A percentile compares a stretch with the other conserved stretches of the same genome.
Evolutionary conservation across 257 asterid genomes (phyloP).

Genomic region (Echium plantagineum): DNA sequence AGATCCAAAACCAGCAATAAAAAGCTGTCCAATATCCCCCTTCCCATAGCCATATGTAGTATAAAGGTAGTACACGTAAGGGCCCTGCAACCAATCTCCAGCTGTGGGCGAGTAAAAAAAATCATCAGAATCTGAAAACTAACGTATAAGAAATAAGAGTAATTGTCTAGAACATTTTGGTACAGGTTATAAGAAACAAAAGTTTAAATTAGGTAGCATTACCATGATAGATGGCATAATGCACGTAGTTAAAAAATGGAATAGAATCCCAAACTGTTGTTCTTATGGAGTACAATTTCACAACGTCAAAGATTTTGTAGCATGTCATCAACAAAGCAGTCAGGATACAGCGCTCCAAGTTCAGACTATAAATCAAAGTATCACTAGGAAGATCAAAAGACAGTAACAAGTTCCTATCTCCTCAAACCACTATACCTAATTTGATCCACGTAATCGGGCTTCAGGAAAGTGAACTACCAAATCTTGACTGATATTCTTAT

Average conservation of each 20-base stretch:
- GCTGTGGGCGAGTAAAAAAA: constrained; percentile 23
- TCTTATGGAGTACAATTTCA: neutral
- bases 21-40: constrained; percentile 47
- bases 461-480: too few relatives aligned
- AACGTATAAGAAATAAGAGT: neutral
- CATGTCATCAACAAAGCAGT: neutral
- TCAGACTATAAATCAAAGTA: neutral
- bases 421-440: too few relatives aligned
- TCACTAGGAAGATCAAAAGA: neutral
- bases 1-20: constrained; percentile 49
- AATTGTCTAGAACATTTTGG: neutral
- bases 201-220: too few relatives aligned
- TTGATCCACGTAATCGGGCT: too few relatives aligned
- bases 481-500: neutral
- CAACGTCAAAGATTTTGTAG: neutral
- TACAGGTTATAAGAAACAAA: neutral
- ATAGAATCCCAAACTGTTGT: neutral
- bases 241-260: neutral
- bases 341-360: neutral
- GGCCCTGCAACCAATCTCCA: constrained; percentile 55
- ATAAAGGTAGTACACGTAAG: constrained; percentile 45
- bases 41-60: constrained; percentile 35
- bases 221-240: neutral
- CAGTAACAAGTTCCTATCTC: too few relatives aligned
- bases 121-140: constrained; percentile 9